Base-by-base conservation (phyloP, 179 eudicot genomes). In the Drosera spatulata region DNA sequence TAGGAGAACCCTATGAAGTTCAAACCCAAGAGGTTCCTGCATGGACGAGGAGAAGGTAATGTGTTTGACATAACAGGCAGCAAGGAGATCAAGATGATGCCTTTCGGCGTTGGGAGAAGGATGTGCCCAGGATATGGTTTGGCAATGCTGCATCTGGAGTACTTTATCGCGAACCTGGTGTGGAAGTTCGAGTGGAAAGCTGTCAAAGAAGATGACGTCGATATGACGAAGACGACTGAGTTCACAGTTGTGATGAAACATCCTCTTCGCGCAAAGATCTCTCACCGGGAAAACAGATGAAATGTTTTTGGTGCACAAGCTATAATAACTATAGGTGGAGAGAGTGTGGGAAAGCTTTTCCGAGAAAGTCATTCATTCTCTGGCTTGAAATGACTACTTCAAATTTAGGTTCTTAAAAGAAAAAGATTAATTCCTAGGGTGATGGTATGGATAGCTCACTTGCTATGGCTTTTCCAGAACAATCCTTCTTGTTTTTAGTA, bases 21-120 rank as follows among this genome's bases (percentile, higher is more conserved):
- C 39, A 56, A 8, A 39, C 68, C 68, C 9, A 61, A 64, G 61
- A 47, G 68, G 41, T 64, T 64, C 14, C 2, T 64, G 14, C n/a
- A 8, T 2, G 13, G 22, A 4, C 46, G 22, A 12, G 61, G 22
- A 33, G 42, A 7, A 38, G 44, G 39, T 3, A 50, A 33, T 3
- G 59, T 38, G 10, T 55, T 64, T 14, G 68, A 64, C 22, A 55
- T 64, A 10, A 64, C 61, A 0, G 68, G 68, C 2, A 65, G 39
- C 7, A 37, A 48, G 55, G 68, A 65, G 56, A 65, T 65, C 4
- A 65, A 65, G 68, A 65, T 65, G 68, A 57, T 65, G 61, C 68
- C 68, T 8, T 65, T 65, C 41, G 68, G 68, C 2, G 68, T 11
- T 0, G 68, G 68, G 3, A 46, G 68, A 38, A 65, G 61, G 56